phyloP scores from a whole-genome alignment of 208 protist species.

The Crithidia acanthocephali region DNA sequence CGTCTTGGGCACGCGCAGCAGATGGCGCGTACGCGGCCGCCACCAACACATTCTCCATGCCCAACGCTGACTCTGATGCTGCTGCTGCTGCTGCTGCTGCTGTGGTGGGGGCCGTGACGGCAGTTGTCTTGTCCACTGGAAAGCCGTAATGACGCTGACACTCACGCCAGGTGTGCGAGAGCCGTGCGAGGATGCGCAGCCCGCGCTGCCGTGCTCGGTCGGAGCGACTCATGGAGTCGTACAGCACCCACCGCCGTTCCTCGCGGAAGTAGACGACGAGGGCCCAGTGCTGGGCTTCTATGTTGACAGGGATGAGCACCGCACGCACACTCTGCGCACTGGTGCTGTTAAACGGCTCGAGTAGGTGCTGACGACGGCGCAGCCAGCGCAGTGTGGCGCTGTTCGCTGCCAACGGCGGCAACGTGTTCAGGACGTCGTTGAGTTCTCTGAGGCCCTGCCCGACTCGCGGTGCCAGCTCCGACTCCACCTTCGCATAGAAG shows the following conservation, averaged over 20 bases:
- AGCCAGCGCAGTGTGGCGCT: conserved; percentile 77
- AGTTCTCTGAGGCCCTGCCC: not conserved
- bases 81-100: not conserved
- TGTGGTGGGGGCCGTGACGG: not conserved
- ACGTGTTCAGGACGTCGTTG: not conserved
- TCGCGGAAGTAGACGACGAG: conserved; percentile 67
- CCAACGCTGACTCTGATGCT: not conserved
- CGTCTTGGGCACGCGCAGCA: not conserved
- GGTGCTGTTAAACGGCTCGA: conserved; percentile 40
- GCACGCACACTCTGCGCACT: conserved; percentile 37
- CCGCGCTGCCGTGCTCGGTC: conserved; percentile 24
- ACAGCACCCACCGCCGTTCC: conserved; percentile 47
- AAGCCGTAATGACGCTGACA: conserved; percentile 35
- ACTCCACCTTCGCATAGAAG: conserved; percentile 78
- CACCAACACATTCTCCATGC: not conserved
- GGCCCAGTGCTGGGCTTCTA: conserved; percentile 75
- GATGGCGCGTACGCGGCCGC: conserved; percentile 10
- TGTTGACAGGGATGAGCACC: conserved; percentile 79
- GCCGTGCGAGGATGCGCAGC: conserved; percentile 30
- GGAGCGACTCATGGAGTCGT: conserved; percentile 68
- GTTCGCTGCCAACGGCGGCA: conserved; percentile 35
- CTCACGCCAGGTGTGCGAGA: conserved; percentile 54
- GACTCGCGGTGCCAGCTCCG: conserved; percentile 32
- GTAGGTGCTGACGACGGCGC: conserved; percentile 59
- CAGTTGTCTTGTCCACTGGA: conserved; percentile 1